Evolutionary conservation across 2,329 filamentous ascomycete genomes (phyloP).

Genomic region (Aspergillus aculeatinus): DNA sequence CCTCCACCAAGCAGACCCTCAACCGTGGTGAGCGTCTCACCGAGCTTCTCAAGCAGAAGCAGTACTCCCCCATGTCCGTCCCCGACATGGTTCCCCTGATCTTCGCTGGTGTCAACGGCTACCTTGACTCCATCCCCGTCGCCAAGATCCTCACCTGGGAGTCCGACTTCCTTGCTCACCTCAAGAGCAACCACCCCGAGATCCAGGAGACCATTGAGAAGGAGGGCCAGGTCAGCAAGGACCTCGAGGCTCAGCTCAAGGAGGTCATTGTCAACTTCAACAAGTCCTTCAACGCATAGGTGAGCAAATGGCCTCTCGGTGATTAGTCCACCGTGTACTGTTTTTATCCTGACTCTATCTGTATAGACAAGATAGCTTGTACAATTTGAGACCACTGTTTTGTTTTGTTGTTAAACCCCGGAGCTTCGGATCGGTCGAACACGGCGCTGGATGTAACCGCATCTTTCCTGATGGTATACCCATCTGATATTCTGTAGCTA

Average conservation of each 20-base stretch:
- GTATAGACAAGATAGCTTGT: conserved; percentile 48
- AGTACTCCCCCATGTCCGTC: conserved; percentile 97
- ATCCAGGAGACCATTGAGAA: conserved; percentile 85
- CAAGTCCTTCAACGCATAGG: conserved; percentile 74
- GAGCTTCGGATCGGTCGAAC: conserved; percentile 20
- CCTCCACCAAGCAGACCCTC: conserved; percentile 97
- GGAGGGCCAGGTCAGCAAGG: conserved; percentile 95
- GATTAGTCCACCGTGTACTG: conserved; percentile 35
- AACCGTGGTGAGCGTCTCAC: conserved; percentile 97
- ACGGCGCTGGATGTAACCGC: conserved; percentile 12
- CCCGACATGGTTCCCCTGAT: conserved; percentile 99
- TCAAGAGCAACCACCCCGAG: conserved; percentile 86
- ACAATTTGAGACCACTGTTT: conserved; percentile 47
- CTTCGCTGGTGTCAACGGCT: conserved; percentile 98
- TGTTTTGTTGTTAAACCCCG: conserved; percentile 32
- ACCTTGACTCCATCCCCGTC: conserved; percentile 85
- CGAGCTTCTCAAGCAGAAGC: conserved; percentile 99
- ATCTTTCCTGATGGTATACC: conserved; percentile 22
- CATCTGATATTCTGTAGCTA: conserved; percentile 28
- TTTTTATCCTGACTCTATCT: conserved; percentile 44
- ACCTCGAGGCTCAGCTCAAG: conserved; percentile 65
- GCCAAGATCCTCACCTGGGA: conserved; percentile 92
- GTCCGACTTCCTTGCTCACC: conserved; percentile 86
- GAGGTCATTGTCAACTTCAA: conserved; percentile 77
- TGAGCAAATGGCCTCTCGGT: conserved; percentile 36